Evolutionary conservation across 139 green algal genomes (phyloP).

Genomic region (Coelastrella sp.): DNA sequence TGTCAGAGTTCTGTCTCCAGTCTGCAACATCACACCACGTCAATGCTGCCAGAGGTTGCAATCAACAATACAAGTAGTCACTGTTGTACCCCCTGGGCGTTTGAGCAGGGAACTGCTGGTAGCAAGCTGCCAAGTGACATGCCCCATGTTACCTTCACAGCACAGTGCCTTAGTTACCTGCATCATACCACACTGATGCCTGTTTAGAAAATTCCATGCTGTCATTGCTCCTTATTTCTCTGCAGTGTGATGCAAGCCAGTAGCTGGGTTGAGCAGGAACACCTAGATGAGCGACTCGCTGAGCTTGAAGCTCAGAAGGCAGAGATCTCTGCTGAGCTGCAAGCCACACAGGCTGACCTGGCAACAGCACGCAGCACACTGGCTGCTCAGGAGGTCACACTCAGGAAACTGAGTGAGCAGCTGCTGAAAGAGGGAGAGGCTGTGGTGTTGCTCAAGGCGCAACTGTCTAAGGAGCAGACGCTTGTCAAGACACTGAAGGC

Average conservation of each 20-base stretch:
- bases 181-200: no score
- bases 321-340: slow-evolving; percentile 44
- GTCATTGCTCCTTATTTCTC: background rate
- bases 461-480: slow-evolving; percentile 48
- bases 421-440: slow-evolving; percentile 33
- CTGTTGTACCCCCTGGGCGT: no score
- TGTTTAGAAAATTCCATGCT: background rate
- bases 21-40: background rate
- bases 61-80: no score
- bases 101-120: no score
- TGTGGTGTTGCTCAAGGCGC: slow-evolving; percentile 21
- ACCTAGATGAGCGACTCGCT: slow-evolving; percentile 55
- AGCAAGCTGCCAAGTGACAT: no score
- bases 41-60: background rate
- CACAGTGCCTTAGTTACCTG: no score
- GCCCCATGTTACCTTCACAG: no score
- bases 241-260: slow-evolving; percentile 65
- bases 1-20: background rate
- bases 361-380: background rate
- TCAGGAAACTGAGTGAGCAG: slow-evolving; percentile 32
- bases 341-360: slow-evolving; percentile 45
- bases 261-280: slow-evolving; percentile 70
- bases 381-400: slow-evolving; percentile 31
- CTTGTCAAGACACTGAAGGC: slow-evolving; percentile 16
- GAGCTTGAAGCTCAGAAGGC: slow-evolving; percentile 46